Evolutionary conservation across 2,329 filamentous ascomycete genomes (phyloP).

Genomic region (Pestalotiopsis sp.): DNA sequence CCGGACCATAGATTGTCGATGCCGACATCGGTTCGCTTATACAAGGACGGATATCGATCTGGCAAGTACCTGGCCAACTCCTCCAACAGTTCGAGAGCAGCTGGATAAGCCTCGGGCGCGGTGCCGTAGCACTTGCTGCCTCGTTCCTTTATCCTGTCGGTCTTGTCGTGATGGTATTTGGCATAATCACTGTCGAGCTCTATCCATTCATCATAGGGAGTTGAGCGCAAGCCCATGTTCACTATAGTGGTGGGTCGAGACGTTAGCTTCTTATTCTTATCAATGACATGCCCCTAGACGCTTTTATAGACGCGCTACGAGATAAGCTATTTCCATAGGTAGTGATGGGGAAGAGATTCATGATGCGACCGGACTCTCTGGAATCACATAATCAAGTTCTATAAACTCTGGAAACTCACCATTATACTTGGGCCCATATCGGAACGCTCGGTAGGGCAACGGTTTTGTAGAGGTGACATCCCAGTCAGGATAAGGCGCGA

Average conservation of each 20-base stretch:
- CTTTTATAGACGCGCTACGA: too few species aligned
- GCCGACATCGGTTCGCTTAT: conserved; percentile 62
- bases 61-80: conserved; percentile 74
- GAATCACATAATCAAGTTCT: too few species aligned
- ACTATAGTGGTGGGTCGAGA: conserved; percentile 35
- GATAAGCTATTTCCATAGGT: too few species aligned
- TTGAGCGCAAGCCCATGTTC: conserved; percentile 75
- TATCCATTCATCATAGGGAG: conserved; percentile 77
- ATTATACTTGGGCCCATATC: conserved; percentile 75
- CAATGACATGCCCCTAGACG: neutral
- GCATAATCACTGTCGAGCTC: conserved; percentile 82
- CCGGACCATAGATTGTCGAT: conserved; percentile 72
- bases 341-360: too few species aligned
- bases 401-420: neutral
- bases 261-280: neutral
- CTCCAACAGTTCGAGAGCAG: conserved; percentile 75
- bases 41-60: conserved; percentile 74
- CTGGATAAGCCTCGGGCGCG: conserved; percentile 69
- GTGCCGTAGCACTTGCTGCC: conserved; percentile 70
- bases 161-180: conserved; percentile 73
- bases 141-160: conserved; percentile 66
- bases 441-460: conserved; percentile 77
- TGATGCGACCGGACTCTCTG: too few species aligned
- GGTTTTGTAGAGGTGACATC: conserved; percentile 70
- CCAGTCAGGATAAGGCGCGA: conserved; percentile 69